Base-by-base conservation (phyloP, 345 rosid genomes). In the Alliaria petiolata region DNA sequence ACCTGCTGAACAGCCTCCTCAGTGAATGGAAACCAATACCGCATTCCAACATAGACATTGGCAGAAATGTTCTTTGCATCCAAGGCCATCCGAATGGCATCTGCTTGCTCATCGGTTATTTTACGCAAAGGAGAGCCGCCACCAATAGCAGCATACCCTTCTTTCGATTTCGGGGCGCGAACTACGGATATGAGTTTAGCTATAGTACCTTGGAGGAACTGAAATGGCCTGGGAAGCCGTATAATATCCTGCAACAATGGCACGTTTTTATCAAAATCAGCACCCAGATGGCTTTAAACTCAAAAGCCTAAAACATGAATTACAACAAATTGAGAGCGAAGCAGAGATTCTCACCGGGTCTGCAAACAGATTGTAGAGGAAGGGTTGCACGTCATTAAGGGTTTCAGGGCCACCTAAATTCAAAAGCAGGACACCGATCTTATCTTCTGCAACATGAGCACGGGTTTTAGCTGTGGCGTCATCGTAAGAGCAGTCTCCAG, bases 111-210 rank as follows among this genome's bases (percentile, higher is more conserved):
- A 78, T 87, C 84, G 1, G 98, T 95, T 61, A 91, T 88, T 74
- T 83, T 89, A 67, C 95, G 89, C 81, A 89, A 46, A 47, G 96
- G 97, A 19, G 96, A 95, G 59, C 97, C 92, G 35, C 99, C 99
- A 40, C 99, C 99, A 40, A 95, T 91, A 52, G 97, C 83, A 79
- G 99, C 99, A 87, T 95, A 95, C 57, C 95, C 99, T 83, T 91
- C 96, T 84, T 83, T 91, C 34, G 95, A 89, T 71, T 91, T 91
- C 1, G 96, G 95, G 12, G 99, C 96, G 12, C 96, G 86, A 40
- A 88, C 77, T 13, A 88, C 82, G 66, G 98, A 95, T 62, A 95
- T 95, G 22, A 91, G 79, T 40, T 88, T 68, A 1, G 97, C 99
- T 63, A 91, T 62, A 15, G 99, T 89, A 35, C 81, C 73, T 76